A percentile compares a stretch with the other conserved stretches of the same genome.
phyloP scores from a whole-genome alignment of 176 grass and related monocot genomes.

The Otatea glauca region DNA sequence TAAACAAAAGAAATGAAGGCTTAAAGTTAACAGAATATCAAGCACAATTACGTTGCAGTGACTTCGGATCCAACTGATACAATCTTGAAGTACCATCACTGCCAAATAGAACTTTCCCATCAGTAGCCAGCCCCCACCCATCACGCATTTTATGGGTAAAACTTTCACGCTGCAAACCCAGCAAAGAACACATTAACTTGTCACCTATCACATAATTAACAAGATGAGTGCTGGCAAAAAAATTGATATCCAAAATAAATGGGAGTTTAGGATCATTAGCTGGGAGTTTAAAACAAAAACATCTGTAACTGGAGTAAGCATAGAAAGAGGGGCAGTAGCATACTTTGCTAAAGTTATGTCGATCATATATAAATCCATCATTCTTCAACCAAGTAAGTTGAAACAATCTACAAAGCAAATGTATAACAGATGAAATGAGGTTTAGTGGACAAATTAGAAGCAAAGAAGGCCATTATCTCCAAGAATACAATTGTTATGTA shows the following conservation, averaged over 20 bases:
- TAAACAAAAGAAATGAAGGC: conserved; percentile 7
- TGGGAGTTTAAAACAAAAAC: not conserved
- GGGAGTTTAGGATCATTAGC: not conserved
- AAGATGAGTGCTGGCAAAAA: not conserved
- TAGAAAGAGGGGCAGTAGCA: conserved; percentile 29
- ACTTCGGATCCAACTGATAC: conserved; percentile 71
- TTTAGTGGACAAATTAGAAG: not conserved
- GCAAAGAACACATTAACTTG: not conserved
- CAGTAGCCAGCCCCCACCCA: conserved; percentile 88
- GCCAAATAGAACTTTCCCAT: conserved; percentile 94
- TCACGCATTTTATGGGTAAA: conserved; percentile 92
- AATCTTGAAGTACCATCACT: conserved; percentile 87
- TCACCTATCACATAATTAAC: not conserved
- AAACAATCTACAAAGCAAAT: conserved; percentile 68
- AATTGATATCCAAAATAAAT: not conserved
- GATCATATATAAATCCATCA: conserved; percentile 75
- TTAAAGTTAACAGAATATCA: conserved; percentile 31
- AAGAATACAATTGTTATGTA: not conserved
- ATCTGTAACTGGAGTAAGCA: not conserved
- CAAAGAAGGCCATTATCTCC: conserved; percentile 7
- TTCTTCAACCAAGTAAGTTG: conserved; percentile 90
- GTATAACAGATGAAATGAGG: not conserved
- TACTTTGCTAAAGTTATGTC: conserved; percentile 80
- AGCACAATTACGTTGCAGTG: conserved; percentile 55
- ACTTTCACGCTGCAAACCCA: conserved; percentile 52